Evolutionary conservation across 306 rosid genomes (phyloP).

Genomic region (Prunus davidiana): DNA sequence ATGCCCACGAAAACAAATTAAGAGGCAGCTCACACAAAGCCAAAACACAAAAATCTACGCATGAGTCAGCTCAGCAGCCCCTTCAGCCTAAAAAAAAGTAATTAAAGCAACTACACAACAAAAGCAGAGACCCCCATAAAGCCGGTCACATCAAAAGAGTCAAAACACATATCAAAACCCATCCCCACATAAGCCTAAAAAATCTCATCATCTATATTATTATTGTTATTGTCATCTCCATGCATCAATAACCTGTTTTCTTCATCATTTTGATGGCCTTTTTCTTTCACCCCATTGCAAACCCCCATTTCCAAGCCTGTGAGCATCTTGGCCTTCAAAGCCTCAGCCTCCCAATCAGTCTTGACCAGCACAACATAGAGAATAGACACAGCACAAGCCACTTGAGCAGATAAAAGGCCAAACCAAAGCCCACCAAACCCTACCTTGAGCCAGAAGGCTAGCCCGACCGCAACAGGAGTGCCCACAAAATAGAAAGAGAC

Average conservation of each 20-base stretch:
- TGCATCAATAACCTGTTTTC: not conserved
- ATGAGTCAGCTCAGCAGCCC: not conserved
- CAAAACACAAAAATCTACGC: not conserved
- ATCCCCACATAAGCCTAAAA: not conserved
- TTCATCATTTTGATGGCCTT: not conserved
- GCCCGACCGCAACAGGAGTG: conserved; percentile 75
- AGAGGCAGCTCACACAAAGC: not conserved
- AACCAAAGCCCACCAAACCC: conserved; percentile 93
- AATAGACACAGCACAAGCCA: conserved; percentile 71
- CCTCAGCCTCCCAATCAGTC: conserved; percentile 92
- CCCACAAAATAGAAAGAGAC: conserved; percentile 80
- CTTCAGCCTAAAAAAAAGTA: not conserved
- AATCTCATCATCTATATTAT: not conserved
- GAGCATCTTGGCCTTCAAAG: conserved; percentile 62
- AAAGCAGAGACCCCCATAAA: not conserved
- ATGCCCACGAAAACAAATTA: not conserved
- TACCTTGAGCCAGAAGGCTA: conserved; percentile 65
- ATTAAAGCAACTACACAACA: not conserved
- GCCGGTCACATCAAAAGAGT: not conserved
- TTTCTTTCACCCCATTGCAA: not conserved
- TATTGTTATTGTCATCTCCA: not conserved
- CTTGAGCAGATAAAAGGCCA: conserved; percentile 83
- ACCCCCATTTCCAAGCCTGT: conserved; percentile 42
- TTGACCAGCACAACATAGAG: conserved; percentile 53
- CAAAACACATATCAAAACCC: not conserved